Evolutionary conservation across 2,329 filamentous ascomycete species (phyloP), one percentile per base, ranked within the genome.

Genomic region (Paecilomyces formosus): DNA sequence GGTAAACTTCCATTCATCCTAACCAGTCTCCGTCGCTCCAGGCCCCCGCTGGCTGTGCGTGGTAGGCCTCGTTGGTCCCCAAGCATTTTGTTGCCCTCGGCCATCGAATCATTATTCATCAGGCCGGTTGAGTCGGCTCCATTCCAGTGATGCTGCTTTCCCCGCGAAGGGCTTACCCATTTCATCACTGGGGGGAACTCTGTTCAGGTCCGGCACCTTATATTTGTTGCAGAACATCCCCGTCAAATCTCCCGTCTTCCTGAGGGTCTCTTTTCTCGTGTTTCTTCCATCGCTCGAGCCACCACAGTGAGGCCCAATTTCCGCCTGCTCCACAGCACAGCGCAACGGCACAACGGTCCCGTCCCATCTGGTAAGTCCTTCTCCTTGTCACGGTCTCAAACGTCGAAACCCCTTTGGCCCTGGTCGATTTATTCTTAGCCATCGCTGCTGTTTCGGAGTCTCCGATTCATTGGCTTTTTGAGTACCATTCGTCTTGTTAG

Each of bases 1-100:
- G 53, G 9, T 52, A 59, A 63, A 61, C 53, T 64, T 64, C 61
- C 62, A 45, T 65, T 65, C 60, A 59, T 53, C 62, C 61, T 64
- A 58, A 60, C 60, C 58, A 60, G 31, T 53, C 51, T 18, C 26
- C 53, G 33, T 55, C 30, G 54, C 31, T 49, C 26, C 35, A n/a
- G 15, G 54, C 18, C 35, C n/a, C 21, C 28, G 50, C 50, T 28
- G 13, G 50, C 50, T n/a, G 13, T 15, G 50, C 50, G 50, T 45
- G 39, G 39, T 18, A 45, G 39, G 5, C 15, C 54, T 30, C 22
- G 18, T 39, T 55, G n/a, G 28, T 15, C n/a, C 50, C 12, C n/a
- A 24, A 21, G 26, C 9, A 11, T 22, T 26, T n/a, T n/a, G 22
- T 28, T 52, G 13, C 26, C 15, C 50, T 28, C 50, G 22, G 21